Base-by-base conservation (phyloP, 345 rosid genomes). In the Brassica rapa region DNA sequence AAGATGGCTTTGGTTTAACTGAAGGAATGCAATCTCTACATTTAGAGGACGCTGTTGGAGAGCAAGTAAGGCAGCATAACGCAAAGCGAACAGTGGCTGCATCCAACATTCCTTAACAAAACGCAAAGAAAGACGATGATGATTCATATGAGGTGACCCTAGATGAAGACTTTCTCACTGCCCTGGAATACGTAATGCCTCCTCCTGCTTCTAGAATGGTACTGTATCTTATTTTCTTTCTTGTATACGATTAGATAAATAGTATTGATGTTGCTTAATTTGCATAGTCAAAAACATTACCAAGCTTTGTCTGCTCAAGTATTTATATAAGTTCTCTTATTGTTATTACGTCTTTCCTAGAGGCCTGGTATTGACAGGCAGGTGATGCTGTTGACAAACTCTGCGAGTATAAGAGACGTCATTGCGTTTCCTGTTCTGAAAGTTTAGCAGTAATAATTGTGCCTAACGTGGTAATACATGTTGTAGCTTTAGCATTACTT, bases 111-210 rank as follows among this genome's bases (percentile, higher is more conserved):
- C 24, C 67, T 25, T 85, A 82, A 66, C 88, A 39, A 35, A 74
- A 81, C 32, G 30, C 56, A 15, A 77, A 83, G 84, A 75, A 85
- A 72, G 59, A 53, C 6, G 76, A 84, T 23, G 97, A 88, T 27
- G 89, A 91, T 55, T 82, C 91, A 6, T 25, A 25, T 92, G 91
- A 89, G 83, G 97, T 94, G 82, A 89, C 92, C 64, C 88, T 94
- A 9, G 97, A 94, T 27, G 97, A 92, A 15, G 98, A 92, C 89
- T 94, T 94, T 77, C 82, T 94, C 73, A 91, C 93, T 21, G 95
- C 98, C 74, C 76, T 94, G 80, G 98, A 94, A 82, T 94, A 92
- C 23, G 98, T 98, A 83, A 92, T 94, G 97, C 97, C 98, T 66
- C 98, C 98, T 0, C 4, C 29, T 25, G 98, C 98, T 74, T 92